Evolutionary conservation across 768 basidiomycete genomes (phyloP).

Genomic region (Psilocybe subaeruginosa): DNA sequence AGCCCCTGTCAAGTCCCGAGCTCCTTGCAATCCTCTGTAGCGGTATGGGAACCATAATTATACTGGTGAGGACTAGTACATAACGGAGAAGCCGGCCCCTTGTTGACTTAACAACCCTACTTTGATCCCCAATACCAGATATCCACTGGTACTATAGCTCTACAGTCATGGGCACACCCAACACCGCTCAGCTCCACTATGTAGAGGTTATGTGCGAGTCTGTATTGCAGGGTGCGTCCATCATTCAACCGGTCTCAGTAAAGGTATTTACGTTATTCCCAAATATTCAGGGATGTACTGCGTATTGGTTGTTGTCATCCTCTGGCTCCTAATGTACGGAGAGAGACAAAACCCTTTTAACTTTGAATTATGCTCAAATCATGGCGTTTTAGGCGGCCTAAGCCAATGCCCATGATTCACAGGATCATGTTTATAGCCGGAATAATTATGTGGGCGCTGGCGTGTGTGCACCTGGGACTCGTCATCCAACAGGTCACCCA

Average conservation of each 20-base stretch:
- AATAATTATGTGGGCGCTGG: slow-evolving; percentile 5
- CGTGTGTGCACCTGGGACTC: slow-evolving; percentile 9
- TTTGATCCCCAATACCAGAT: not conserved
- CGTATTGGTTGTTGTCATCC: slow-evolving; percentile 1
- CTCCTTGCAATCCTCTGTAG: not conserved
- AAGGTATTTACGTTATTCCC: not conserved
- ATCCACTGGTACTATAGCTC: not conserved
- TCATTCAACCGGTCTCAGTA: not conserved
- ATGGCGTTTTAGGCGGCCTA: not conserved
- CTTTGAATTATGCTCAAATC: no score
- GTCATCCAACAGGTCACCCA: slow-evolving; percentile 11
- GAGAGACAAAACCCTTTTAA: no score
- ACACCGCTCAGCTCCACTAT: slow-evolving; percentile 7
- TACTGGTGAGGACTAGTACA: not conserved
- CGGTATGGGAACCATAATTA: not conserved
- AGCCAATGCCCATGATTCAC: slow-evolving; percentile 6
- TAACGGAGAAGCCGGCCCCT: not conserved
- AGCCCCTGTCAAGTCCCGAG: not conserved
- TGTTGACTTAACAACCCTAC: not conserved
- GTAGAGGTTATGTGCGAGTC: slow-evolving; percentile 11
- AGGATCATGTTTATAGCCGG: slow-evolving; percentile 5
- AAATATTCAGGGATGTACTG: slow-evolving; percentile 4
- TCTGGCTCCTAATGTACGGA: slow-evolving; percentile 2
- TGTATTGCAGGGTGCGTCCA: not conserved
- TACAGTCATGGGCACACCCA: slow-evolving; percentile 4